Conservation (phyloP, 164 flowering plant genomes). For the Vitis riparia region DNA sequence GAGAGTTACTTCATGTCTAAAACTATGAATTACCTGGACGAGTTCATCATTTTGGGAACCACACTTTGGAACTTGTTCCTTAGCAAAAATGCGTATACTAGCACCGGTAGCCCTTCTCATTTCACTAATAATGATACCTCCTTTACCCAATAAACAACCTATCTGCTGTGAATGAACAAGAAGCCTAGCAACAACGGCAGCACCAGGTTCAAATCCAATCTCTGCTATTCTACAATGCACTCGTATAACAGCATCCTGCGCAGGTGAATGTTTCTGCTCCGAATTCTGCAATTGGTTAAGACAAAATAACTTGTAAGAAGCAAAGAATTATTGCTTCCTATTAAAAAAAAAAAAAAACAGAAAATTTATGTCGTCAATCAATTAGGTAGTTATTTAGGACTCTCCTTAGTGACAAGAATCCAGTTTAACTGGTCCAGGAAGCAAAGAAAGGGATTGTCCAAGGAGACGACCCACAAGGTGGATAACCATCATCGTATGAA, state of each 20-base stretch:
- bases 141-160: slow-evolving; percentile 60
- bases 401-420: too few species aligned
- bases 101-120: slow-evolving; percentile 64
- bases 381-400: too few species aligned
- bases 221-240: slow-evolving; percentile 53
- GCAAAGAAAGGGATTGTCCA: background rate
- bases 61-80: slow-evolving; percentile 41
- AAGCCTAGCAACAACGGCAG: slow-evolving; percentile 55
- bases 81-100: slow-evolving; percentile 44
- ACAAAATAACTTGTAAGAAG: background rate
- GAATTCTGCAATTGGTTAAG: slow-evolving; percentile 33
- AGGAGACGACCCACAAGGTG: background rate
- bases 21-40: slow-evolving; percentile 44
- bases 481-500: background rate
- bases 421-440: background rate
- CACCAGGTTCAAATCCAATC: slow-evolving; percentile 46
- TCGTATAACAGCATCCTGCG: slow-evolving; percentile 63
- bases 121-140: slow-evolving; percentile 54
- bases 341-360: too few species aligned
- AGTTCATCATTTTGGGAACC: slow-evolving; percentile 46
- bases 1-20: too few species aligned
- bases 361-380: too few species aligned
- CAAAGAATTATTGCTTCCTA: background rate
- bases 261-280: slow-evolving; percentile 53
- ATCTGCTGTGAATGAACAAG: slow-evolving; percentile 58